Conservation (phyloP, 2,329 filamentous ascomycete species). For the Mariannaea elegans region DNA sequence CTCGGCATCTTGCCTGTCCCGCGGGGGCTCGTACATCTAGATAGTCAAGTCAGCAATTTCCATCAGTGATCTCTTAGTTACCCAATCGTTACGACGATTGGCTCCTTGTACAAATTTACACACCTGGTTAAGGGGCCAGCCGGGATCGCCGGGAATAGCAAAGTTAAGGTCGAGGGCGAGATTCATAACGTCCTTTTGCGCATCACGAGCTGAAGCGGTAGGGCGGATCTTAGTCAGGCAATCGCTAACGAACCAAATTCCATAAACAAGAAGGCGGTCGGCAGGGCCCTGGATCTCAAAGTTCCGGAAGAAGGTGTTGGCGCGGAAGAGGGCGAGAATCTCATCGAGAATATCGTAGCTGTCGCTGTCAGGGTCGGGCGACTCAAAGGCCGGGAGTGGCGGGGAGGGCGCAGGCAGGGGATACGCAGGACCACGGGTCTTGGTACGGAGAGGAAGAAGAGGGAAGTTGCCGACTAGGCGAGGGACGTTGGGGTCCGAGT, state of each 20-base stretch:
- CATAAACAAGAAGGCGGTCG: constrained; percentile 94
- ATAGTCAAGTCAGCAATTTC: constrained; percentile 17
- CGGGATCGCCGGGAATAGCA: constrained; percentile 91
- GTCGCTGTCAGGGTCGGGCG: constrained; percentile 84
- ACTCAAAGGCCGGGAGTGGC: constrained; percentile 67
- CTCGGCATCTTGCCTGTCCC: constrained; percentile 89
- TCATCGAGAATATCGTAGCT: constrained; percentile 98
- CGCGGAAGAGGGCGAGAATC: constrained; percentile 89
- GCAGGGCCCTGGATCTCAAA: constrained; percentile 98
- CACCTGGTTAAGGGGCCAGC: constrained; percentile 91
- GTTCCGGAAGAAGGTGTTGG: constrained; percentile 99
- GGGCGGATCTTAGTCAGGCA: constrained; percentile 89
- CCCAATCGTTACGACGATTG: no score
- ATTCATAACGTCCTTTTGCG: constrained; percentile 83
- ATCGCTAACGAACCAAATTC: constrained; percentile 93
- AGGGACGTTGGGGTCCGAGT: constrained; percentile 75
- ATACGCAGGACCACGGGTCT: constrained; percentile 94
- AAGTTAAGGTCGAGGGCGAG: constrained; percentile 93
- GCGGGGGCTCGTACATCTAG: constrained; percentile 87
- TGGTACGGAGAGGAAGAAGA: constrained; percentile 91
- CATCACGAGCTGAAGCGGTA: constrained; percentile 66
- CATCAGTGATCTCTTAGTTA: background rate
- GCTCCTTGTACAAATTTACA: constrained; percentile 25
- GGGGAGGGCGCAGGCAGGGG: constrained; percentile 72
- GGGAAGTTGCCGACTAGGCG: constrained; percentile 87